phyloP scores from a whole-genome alignment of 2,329 filamentous ascomycete species.

The Cladosporium cucumerinum region DNA sequence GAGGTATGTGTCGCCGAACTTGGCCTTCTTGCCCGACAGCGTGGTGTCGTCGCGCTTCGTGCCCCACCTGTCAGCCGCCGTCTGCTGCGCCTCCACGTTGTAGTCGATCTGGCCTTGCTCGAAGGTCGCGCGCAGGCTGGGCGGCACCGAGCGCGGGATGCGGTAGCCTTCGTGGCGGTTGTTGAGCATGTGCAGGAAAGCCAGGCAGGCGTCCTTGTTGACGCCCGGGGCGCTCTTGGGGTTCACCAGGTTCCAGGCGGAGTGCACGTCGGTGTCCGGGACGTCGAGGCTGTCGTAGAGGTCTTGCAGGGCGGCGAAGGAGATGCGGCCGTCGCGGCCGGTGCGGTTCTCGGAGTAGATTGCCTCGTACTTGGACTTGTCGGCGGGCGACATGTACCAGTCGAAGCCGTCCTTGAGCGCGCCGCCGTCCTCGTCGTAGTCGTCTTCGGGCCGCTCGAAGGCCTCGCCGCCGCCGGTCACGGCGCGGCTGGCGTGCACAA shows the following conservation, averaged over 20 bases:
- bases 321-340: constrained; percentile 66
- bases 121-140: constrained; percentile 85
- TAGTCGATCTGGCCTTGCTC: constrained; percentile 97
- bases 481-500: constrained; percentile 78
- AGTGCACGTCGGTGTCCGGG: constrained; percentile 75
- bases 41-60: constrained; percentile 75
- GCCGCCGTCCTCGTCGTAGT: constrained; percentile 72
- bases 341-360: constrained; percentile 94
- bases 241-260: constrained; percentile 96
- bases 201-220: constrained; percentile 90
- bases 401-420: constrained; percentile 96
- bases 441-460: constrained; percentile 77
- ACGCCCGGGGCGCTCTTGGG: constrained; percentile 78
- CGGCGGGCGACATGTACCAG: constrained; percentile 95
- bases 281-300: constrained; percentile 80
- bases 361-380: constrained; percentile 93
- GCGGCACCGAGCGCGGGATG: constrained; percentile 86
- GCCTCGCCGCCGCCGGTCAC: constrained; percentile 74
- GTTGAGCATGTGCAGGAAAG: constrained; percentile 95
- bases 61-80: constrained; percentile 72
- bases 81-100: constrained; percentile 65
- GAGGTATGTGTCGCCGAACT: constrained; percentile 96
- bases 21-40: constrained; percentile 82
- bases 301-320: constrained; percentile 73
- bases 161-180: constrained; percentile 92